These are phyloP conservation scores for Pseudopithomyces maydicus DNA, from an alignment of 2,329 filamentous ascomycete species.

Conservation along the genomic window DNA sequence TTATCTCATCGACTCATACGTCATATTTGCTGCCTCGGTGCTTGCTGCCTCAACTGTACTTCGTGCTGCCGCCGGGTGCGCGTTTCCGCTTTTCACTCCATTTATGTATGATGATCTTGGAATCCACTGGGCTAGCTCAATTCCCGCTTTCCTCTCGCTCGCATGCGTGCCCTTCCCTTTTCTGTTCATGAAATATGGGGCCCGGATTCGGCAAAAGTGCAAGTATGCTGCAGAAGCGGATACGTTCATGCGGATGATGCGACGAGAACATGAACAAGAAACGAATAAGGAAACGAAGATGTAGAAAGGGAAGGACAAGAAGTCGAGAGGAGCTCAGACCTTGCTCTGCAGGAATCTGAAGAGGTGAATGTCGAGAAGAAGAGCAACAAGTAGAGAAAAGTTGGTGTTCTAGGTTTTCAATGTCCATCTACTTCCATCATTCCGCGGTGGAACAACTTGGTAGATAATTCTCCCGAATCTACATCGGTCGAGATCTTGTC, in stretches of 20 bases:
- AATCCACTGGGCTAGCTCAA: slow-evolving; percentile 61
- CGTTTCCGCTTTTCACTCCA: slow-evolving; percentile 37
- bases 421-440: too few relatives aligned
- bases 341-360: too few relatives aligned
- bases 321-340: too few relatives aligned
- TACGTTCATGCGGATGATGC: background rate
- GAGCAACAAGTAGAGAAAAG: too few relatives aligned
- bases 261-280: too few relatives aligned
- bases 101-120: slow-evolving; percentile 16
- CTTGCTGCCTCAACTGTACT: slow-evolving; percentile 51
- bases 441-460: too few relatives aligned
- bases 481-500: too few relatives aligned
- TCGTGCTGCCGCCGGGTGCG: slow-evolving; percentile 52
- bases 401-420: too few relatives aligned
- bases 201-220: slow-evolving; percentile 66
- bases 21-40: slow-evolving; percentile 47
- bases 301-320: too few relatives aligned
- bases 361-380: too few relatives aligned
- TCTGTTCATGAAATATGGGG: slow-evolving; percentile 75
- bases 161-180: slow-evolving; percentile 77
- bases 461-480: too few relatives aligned
- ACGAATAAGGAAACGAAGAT: too few relatives aligned
- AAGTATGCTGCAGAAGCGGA: slow-evolving; percentile 69
- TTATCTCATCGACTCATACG: slow-evolving; percentile 70
- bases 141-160: slow-evolving; percentile 76